Conservation (phyloP, 2,329 filamentous ascomycete species). For the Trichoderma sp. region DNA sequence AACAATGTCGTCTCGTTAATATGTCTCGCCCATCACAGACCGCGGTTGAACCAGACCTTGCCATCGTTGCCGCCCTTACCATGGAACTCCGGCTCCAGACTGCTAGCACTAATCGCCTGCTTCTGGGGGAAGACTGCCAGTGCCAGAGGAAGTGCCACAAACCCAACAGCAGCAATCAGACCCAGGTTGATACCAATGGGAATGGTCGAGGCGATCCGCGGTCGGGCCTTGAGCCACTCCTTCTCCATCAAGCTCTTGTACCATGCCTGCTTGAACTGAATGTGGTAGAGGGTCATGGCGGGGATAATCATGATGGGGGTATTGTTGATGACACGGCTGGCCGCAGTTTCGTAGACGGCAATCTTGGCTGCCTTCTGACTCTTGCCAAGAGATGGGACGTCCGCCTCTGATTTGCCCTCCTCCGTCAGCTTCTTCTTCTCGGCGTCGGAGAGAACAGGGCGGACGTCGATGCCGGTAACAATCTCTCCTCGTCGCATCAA, state of each 20-base stretch:
- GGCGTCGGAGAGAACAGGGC: conserved; percentile 70
- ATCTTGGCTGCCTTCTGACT: conserved; percentile 83
- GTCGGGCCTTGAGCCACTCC: conserved; percentile 75
- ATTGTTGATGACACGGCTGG: conserved; percentile 87
- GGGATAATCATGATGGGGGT: conserved; percentile 97
- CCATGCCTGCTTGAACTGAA: conserved; percentile 59
- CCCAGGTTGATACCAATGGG: conserved; percentile 82
- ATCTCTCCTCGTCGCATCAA: conserved; percentile 98
- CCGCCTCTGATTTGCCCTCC: conserved; percentile 61
- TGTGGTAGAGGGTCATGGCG: conserved; percentile 75
- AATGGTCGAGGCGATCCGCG: conserved; percentile 53
- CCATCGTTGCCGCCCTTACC: conserved; percentile 74
- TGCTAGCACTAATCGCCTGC: conserved; percentile 73
- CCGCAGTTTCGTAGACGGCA: conserved; percentile 88
- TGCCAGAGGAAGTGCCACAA: conserved; percentile 85
- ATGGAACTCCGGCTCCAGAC: conserved; percentile 83
- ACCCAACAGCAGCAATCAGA: conserved; percentile 80
- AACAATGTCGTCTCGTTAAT: neutral
- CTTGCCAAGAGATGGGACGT: conserved; percentile 74
- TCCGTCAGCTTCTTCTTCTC: conserved; percentile 59
- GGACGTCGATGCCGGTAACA: conserved; percentile 86
- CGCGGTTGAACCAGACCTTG: conserved; percentile 93
- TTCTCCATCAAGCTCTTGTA: conserved; percentile 51
- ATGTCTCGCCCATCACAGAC: conserved; percentile 60
- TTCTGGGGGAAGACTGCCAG: conserved; percentile 90